Evolutionary conservation across 2,329 filamentous ascomycete genomes (phyloP).

Genomic region (Dactylellina haptotyla): DNA sequence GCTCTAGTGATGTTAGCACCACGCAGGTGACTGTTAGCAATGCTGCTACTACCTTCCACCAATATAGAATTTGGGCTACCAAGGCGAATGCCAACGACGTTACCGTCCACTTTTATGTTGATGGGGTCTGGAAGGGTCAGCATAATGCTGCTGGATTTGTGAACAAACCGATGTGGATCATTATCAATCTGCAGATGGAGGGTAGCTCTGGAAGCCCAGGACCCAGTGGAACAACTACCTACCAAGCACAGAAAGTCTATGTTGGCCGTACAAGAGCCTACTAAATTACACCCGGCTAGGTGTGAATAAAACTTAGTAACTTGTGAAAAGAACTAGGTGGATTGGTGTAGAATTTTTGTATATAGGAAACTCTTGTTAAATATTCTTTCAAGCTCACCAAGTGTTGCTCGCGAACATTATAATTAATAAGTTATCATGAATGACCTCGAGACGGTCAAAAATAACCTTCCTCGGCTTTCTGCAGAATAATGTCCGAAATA

Average conservation of each 20-base stretch:
- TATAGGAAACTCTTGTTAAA: too few species aligned
- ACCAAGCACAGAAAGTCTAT: conserved; percentile 52
- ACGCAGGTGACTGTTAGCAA: conserved; percentile 65
- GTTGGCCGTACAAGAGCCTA: conserved; percentile 42
- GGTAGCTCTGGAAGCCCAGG: conserved; percentile 49
- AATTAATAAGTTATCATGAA: too few species aligned
- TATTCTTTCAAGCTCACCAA: too few species aligned
- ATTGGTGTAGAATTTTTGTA: background rate
- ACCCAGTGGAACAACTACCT: conserved; percentile 43
- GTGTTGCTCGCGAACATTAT: too few species aligned
- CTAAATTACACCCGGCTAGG: background rate
- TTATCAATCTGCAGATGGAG: conserved; percentile 53
- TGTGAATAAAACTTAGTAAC: background rate
- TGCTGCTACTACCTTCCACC: conserved; percentile 64
- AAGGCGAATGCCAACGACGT: conserved; percentile 68
- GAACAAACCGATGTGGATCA: conserved; percentile 49
- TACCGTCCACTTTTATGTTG: conserved; percentile 68
- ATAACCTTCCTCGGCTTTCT: too few species aligned
- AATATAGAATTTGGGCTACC: conserved; percentile 66
- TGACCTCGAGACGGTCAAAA: too few species aligned
- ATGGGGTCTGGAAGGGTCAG: conserved; percentile 61
- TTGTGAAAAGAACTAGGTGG: background rate
- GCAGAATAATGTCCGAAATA: too few species aligned
- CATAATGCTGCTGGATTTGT: conserved; percentile 53
- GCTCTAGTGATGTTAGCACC: conserved; percentile 64